Evolutionary conservation across 1,139 yeast species (phyloP).

Genomic region (Blastobotrys arbuscula): DNA sequence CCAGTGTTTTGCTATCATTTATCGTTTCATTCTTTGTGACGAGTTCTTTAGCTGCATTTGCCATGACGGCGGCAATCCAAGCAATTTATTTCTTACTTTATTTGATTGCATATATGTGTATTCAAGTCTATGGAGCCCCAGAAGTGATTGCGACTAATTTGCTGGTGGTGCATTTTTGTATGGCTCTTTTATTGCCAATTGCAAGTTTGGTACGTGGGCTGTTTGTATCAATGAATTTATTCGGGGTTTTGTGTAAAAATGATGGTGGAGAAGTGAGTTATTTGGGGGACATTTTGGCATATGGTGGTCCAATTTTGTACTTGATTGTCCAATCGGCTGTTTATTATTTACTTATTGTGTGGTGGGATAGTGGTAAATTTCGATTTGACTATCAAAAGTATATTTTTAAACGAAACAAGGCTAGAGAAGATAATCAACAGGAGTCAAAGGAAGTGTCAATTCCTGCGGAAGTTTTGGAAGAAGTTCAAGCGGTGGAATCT

Average conservation of each 20-base stretch:
- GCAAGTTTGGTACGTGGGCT: conserved; percentile 30
- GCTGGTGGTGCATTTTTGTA: conserved; percentile 27
- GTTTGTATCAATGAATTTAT: conserved; percentile 33
- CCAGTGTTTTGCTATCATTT: conserved; percentile 30
- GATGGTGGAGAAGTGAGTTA: conserved; percentile 24
- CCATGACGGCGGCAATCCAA: conserved; percentile 33
- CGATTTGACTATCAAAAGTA: conserved; percentile 15
- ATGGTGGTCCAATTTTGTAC: conserved; percentile 36
- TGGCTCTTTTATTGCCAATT: conserved; percentile 31
- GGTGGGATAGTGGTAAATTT: conserved; percentile 35
- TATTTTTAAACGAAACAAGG: background rate
- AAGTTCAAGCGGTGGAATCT: conserved; percentile 18
- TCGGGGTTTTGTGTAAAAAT: conserved; percentile 30
- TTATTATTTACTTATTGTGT: conserved; percentile 26
- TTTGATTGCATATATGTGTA: conserved; percentile 32
- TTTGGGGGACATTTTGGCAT: conserved; percentile 32
- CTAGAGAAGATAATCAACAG: background rate
- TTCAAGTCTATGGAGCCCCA: conserved; percentile 32
- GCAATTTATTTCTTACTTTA: conserved; percentile 32
- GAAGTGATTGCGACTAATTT: conserved; percentile 22
- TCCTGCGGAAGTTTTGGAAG: conserved; percentile 18
- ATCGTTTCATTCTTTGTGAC: conserved; percentile 32
- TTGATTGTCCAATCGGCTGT: conserved; percentile 27
- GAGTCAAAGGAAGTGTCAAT: background rate
- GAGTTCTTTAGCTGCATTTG: conserved; percentile 37